Conservation (phyloP, 495 filamentous ascomycete species). For the Aspergillus heteromorphus region DNA sequence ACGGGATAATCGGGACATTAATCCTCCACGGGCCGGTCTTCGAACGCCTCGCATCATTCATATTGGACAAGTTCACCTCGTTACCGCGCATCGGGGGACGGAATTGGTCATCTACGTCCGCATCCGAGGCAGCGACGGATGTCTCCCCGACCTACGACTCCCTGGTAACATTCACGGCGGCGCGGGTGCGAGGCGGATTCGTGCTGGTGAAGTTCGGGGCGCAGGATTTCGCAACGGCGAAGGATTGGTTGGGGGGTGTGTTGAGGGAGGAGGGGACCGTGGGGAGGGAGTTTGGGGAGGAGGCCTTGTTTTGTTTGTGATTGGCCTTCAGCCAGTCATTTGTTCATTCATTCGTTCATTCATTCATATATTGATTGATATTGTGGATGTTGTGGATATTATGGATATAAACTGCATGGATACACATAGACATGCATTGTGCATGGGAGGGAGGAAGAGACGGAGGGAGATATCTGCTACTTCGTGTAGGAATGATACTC, state of each 20-base stretch:
- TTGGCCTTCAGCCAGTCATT: neutral
- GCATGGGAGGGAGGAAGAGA: too few relatives aligned
- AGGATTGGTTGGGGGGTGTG: slow-evolving; percentile 54
- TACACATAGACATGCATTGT: too few relatives aligned
- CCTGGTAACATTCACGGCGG: slow-evolving; percentile 78
- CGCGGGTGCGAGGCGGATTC: slow-evolving; percentile 69
- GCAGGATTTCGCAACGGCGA: slow-evolving; percentile 55
- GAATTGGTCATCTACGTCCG: slow-evolving; percentile 55
- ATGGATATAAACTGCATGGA: too few relatives aligned
- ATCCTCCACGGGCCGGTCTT: slow-evolving; percentile 74
- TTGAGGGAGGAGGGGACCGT: slow-evolving; percentile 55
- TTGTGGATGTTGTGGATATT: too few relatives aligned
- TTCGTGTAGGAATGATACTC: too few relatives aligned
- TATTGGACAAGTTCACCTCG: slow-evolving; percentile 67
- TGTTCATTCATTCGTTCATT: too few relatives aligned
- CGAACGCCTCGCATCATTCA: slow-evolving; percentile 56
- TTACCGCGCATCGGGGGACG: slow-evolving; percentile 80
- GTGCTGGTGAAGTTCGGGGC: slow-evolving; percentile 84
- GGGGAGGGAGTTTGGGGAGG: slow-evolving; percentile 54
- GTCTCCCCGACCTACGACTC: slow-evolving; percentile 40
- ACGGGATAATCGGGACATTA: slow-evolving; percentile 73
- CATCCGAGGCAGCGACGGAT: slow-evolving; percentile 27
- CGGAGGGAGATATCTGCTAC: too few relatives aligned
- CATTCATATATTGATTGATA: too few relatives aligned
- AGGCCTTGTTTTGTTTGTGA: slow-evolving; percentile 55